Evolutionary conservation across 176 grass and related monocot genomes (phyloP), one percentile per base, ranked within the genome.

Genomic region (Triticum dicoccoides): DNA sequence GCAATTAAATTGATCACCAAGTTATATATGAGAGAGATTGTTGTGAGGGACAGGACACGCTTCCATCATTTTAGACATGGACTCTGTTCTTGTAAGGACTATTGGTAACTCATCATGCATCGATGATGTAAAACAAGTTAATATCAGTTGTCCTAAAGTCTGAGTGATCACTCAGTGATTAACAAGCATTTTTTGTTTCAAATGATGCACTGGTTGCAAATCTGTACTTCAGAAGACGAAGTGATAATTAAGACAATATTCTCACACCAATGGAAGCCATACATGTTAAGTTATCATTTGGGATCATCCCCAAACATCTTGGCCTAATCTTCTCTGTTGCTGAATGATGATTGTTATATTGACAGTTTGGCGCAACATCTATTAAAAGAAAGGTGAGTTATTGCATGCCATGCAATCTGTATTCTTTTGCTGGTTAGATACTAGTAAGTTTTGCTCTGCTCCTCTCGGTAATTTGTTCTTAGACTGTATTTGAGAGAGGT

Each of bases 51-150:
- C 87, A 82, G 87, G 77, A 90, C 78, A 32, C 90, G 87, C 4
- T 93, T 96, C 86, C 97, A 98, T 74, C 88, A 87, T 76, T 96
- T 98, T 86, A 88, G 81, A 77, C n/a, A 91, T 65, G 94, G 92
- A 75, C 85, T 77, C 4, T 96, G 94, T 89, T 96, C 97, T 83
- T 98, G 94, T 79, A 96, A 87, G 70, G 94, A 96, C 24, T 94
- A 88, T 85, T 95, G 92, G 92, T 88, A 86, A 85, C 81, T 23
- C n/a, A 34, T 81, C 33, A 15, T 72, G 68, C 23, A 84, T 81
- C 13, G 39, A 62, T 17, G 8, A 29, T 24, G 27, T 9, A 54
- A 62, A 41, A 54, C n/a, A 83, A 52, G 13, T 44, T 15, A 84
- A 73, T 38, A 69, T 41, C 6, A 11, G 17, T 73, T 35, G 38